phyloP scores from a whole-genome alignment of 495 filamentous ascomycete genomes.

The Neurospora africana region DNA sequence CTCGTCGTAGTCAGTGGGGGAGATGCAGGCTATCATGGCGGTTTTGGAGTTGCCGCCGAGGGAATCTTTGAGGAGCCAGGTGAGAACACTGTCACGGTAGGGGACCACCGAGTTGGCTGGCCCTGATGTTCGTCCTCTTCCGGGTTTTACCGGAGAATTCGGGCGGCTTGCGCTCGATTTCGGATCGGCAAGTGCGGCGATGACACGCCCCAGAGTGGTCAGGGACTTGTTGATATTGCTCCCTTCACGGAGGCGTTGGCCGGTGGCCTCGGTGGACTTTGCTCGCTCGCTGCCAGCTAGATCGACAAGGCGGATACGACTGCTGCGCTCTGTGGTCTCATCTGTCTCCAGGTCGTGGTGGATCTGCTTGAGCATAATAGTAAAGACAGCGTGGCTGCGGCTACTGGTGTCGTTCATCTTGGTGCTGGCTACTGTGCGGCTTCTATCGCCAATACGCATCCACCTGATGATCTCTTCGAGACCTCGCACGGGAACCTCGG shows the following conservation, averaged over 20 bases:
- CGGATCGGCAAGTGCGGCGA: constrained; percentile 88
- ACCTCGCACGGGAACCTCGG: constrained; percentile 77
- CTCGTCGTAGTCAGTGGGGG: constrained; percentile 92
- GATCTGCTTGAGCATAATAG: constrained; percentile 94
- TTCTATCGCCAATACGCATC: constrained; percentile 84
- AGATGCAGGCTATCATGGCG: constrained; percentile 97
- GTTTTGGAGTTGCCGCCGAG: constrained; percentile 95
- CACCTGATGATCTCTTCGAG: constrained; percentile 74
- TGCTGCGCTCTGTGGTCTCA: constrained; percentile 87
- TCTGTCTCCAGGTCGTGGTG: constrained; percentile 84
- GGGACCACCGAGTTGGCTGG: constrained; percentile 60
- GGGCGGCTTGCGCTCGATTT: constrained; percentile 37
- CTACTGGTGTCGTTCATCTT: constrained; percentile 99
- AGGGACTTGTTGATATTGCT: constrained; percentile 98
- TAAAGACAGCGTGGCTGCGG: constrained; percentile 93
- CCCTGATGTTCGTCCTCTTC: constrained; percentile 10
- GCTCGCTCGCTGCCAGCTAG: constrained; percentile 91
- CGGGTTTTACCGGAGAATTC: background rate
- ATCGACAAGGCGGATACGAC: constrained; percentile 91
- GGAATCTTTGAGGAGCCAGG: constrained; percentile 91
- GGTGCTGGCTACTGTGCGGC: constrained; percentile 84
- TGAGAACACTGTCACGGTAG: constrained; percentile 94
- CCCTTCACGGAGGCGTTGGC: constrained; percentile 79
- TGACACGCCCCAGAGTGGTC: constrained; percentile 89
- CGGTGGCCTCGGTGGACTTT: constrained; percentile 91